A percentile compares a stretch with the other conserved stretches of the same genome.
Evolutionary conservation across 208 protist genomes (phyloP).

Genomic region (Wallacemonas sp.): DNA sequence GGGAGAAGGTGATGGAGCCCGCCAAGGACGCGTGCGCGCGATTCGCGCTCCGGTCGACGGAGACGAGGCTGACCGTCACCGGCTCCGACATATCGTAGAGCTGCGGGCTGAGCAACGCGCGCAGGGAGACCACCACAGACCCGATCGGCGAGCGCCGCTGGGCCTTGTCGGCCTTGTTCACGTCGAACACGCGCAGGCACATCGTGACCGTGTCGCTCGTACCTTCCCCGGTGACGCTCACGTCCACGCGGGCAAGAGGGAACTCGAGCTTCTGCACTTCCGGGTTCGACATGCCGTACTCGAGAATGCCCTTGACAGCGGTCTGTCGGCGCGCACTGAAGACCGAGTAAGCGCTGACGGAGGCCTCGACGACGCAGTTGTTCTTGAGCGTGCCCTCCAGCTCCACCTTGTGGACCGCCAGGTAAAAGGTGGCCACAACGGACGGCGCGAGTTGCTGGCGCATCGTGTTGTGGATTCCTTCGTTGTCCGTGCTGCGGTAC

Average conservation of each 20-base stretch:
- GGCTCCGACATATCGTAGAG: conserved; percentile 69
- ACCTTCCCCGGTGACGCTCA: conserved; percentile 27
- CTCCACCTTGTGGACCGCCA: conserved; percentile 47
- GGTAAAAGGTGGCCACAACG: conserved; percentile 69
- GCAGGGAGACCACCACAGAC: conserved; percentile 54
- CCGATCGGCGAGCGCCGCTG: conserved; percentile 40
- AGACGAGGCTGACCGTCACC: conserved; percentile 73
- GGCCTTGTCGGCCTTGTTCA: conserved; percentile 19
- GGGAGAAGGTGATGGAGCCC: conserved; percentile 65
- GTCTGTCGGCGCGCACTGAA: conserved; percentile 32
- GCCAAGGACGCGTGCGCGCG: conserved; percentile 43
- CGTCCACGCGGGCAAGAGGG: conserved; percentile 56
- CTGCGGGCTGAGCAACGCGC: conserved; percentile 69
- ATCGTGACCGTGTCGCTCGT: conserved; percentile 28
- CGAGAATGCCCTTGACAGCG: conserved; percentile 29
- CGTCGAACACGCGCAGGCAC: conserved; percentile 36
- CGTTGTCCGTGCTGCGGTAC: conserved; percentile 40
- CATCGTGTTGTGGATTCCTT: conserved; percentile 44
- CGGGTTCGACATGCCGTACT: conserved; percentile 34
- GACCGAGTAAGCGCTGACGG: conserved; percentile 32
- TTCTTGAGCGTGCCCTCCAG: conserved; percentile 24
- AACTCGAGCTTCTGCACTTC: conserved; percentile 37
- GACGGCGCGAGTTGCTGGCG: conserved; percentile 65
- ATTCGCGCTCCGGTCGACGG: conserved; percentile 41
- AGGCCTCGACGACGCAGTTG: conserved; percentile 29